Evolutionary conservation across 345 rosid species (phyloP).

Genomic region (Citrus unshiu): DNA sequence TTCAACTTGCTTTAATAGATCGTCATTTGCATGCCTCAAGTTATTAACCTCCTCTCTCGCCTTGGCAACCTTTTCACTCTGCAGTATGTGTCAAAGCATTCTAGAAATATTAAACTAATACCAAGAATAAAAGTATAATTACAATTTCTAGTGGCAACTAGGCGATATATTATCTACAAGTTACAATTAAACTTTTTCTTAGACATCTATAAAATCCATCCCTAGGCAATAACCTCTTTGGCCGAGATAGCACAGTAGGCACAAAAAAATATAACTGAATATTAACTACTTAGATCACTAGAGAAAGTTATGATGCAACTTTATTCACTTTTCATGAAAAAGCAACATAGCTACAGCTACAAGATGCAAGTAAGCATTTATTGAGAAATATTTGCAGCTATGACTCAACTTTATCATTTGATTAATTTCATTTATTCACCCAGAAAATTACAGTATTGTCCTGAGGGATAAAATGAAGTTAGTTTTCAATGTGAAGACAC

Average conservation of each 20-base stretch:
- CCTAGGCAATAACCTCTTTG: background rate
- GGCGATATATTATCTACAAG: background rate
- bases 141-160: background rate
- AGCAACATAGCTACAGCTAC: background rate
- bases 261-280: background rate
- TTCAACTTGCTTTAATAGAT: conserved; percentile 92
- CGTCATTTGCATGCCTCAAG: conserved; percentile 78
- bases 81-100: conserved; percentile 18
- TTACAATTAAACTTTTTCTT: background rate
- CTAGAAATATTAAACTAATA: conserved; percentile 8
- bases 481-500: background rate
- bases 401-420: background rate
- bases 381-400: background rate
- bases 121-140: background rate
- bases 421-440: background rate
- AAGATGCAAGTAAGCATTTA: background rate
- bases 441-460: background rate
- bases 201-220: background rate
- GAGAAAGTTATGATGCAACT: background rate
- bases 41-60: conserved; percentile 78
- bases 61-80: conserved; percentile 78
- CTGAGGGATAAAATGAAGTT: background rate
- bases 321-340: background rate
- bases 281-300: background rate
- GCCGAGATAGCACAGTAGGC: background rate